Conservation (phyloP, 768 basidiomycete genomes). For the Mycena galopus region DNA sequence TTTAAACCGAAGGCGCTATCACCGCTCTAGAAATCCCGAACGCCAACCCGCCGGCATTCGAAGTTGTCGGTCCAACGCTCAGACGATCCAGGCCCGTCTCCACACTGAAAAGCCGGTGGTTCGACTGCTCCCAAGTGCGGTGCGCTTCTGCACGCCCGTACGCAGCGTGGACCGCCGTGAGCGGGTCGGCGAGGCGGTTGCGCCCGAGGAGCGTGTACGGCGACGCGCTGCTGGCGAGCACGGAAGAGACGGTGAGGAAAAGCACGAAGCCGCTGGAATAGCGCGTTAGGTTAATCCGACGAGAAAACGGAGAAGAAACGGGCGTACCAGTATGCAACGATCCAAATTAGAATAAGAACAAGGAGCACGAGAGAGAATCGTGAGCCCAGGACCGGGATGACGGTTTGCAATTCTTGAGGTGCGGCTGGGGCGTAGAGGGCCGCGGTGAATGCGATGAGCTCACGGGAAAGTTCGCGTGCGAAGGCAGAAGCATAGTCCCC, state of each 20-base stretch:
- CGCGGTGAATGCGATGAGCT: slow-evolving; percentile 30
- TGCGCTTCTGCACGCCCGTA: slow-evolving; percentile 32
- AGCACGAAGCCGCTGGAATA: slow-evolving; percentile 16
- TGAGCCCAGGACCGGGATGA: slow-evolving; percentile 18
- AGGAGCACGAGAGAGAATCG: slow-evolving; percentile 16
- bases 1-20: not conserved
- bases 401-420: slow-evolving; percentile 7
- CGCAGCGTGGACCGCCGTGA: slow-evolving; percentile 31
- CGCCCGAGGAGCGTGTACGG: slow-evolving; percentile 34
- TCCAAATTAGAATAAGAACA: slow-evolving; percentile 2
- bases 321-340: slow-evolving; percentile 18
- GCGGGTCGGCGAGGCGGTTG: slow-evolving; percentile 22
- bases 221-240: slow-evolving; percentile 17
- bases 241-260: slow-evolving; percentile 15
- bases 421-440: slow-evolving; percentile 9
- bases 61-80: slow-evolving; percentile 20
- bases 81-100: slow-evolving; percentile 33
- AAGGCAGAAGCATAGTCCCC: slow-evolving; percentile 27
- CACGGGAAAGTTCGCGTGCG: slow-evolving; percentile 30
- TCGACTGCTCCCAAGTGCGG: slow-evolving; percentile 27
- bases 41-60: slow-evolving; percentile 27
- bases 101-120: slow-evolving; percentile 24
- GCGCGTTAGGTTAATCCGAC: not conserved
- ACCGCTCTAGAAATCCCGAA: slow-evolving; percentile 28
- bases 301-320: not conserved